phyloP scores from a whole-genome alignment of 208 protist genomes.

The Leishmania turanica region DNA sequence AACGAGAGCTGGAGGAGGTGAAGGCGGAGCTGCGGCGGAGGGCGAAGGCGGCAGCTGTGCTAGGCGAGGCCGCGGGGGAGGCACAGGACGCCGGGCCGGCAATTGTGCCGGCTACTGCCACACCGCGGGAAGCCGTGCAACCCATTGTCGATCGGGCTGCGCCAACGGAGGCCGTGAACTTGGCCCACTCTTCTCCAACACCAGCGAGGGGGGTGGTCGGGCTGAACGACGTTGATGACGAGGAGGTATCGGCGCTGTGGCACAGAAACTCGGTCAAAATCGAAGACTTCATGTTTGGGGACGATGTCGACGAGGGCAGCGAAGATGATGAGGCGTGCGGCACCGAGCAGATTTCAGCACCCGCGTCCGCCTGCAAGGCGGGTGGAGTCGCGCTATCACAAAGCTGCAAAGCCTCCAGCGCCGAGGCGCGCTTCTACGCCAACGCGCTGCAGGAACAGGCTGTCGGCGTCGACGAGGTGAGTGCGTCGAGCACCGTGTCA shows the following conservation, averaged over 20 bases:
- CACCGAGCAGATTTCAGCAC: background rate
- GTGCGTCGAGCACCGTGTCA: conserved; percentile 7
- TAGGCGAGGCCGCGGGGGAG: background rate
- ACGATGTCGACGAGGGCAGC: conserved; percentile 13
- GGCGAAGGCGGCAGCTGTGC: conserved; percentile 7
- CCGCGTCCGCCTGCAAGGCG: background rate
- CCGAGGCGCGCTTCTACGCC: conserved; percentile 40
- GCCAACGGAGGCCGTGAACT: conserved; percentile 1
- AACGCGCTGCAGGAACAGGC: conserved; percentile 49
- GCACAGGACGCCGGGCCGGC: background rate
- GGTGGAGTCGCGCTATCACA: background rate
- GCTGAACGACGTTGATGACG: conserved; percentile 35
- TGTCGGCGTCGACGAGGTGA: conserved; percentile 30
- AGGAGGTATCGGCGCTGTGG: conserved; percentile 28
- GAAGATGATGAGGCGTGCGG: conserved; percentile 1
- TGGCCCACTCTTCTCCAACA: background rate
- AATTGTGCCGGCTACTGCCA: conserved; percentile 7
- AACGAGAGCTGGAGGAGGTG: conserved; percentile 26
- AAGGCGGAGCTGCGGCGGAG: conserved; percentile 4
- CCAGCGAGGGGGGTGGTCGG: conserved; percentile 3
- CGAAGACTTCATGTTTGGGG: conserved; percentile 49
- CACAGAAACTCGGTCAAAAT: conserved; percentile 33
- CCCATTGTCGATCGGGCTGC: conserved; percentile 8
- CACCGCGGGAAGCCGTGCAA: conserved; percentile 18
- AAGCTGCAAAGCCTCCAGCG: conserved; percentile 6